Base-by-base conservation (phyloP, 441 rosid genomes). In the Cnidoscolus chayamansa region DNA sequence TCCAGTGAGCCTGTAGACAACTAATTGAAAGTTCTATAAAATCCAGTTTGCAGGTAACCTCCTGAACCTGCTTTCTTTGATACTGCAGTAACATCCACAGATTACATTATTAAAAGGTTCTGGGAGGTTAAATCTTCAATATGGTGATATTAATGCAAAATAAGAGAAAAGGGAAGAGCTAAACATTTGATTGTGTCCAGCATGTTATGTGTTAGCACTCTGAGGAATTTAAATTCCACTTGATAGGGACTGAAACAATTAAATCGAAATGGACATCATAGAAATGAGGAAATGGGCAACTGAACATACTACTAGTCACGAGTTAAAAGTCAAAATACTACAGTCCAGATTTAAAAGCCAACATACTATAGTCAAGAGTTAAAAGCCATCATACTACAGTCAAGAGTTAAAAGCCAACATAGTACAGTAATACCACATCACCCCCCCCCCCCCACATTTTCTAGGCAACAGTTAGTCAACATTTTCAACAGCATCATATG, bases 61-160 rank as follows among this genome's bases (percentile, higher is more conserved):
- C 90, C 87, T 67, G 85, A 84, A 86, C 88, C 90, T 90, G 90
- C 89, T 82, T 78, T 89, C 89, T 85, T 87, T 79, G 82, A 74
- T 81, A 84, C 96, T 90, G 93, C 96, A 89, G 85, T 78, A 80
- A 81, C 86, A 90, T 87, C 85, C 67, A 80, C 86, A 88, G 86
- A 85, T 65, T 83, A 78, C 68, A 80, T 86, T 86, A 85, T 77
- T 63, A 82, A 82, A 72, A 63, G 55, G 67, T 68, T 76, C 77
- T 70, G 71, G 73, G 51, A 65, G 68, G 64, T 64, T 66, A 66
- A 72, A 79, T 64, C 76, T 72, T 62, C 77, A 70, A 73, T 73
- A 72, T 73, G 77, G 81, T 75, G 45, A 5, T 37, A 82, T 63
- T 67, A 82, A 77, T 32, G 63, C 54, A 56, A 72, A 72, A 77